Conservation (phyloP, 495 filamentous ascomycete genomes). For the Rostrohypoxylon terebratum region DNA sequence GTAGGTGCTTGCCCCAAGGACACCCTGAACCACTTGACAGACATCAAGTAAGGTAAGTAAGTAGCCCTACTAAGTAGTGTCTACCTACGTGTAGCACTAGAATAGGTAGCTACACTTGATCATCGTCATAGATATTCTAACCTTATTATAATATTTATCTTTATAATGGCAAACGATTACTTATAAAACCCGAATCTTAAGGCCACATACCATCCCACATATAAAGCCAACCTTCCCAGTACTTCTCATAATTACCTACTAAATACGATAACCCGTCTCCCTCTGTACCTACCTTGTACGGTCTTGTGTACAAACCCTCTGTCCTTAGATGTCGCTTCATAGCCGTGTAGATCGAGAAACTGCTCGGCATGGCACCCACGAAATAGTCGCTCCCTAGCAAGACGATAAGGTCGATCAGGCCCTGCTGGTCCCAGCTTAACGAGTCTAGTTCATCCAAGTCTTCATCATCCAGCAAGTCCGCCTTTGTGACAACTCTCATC, state of each 20-base stretch:
- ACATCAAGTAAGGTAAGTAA: too few relatives aligned
- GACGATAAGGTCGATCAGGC: slow-evolving; percentile 56
- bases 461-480: slow-evolving; percentile 48
- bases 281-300: slow-evolving; percentile 58
- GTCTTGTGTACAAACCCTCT: slow-evolving; percentile 56
- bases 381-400: slow-evolving; percentile 57
- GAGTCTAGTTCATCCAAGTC: slow-evolving; percentile 52
- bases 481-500: slow-evolving; percentile 54
- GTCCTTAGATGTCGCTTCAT: slow-evolving; percentile 57
- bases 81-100: not conserved
- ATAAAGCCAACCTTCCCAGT: slow-evolving; percentile 61
- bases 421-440: slow-evolving; percentile 61
- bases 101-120: not conserved
- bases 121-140: not conserved
- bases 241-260: slow-evolving; percentile 56
- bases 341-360: slow-evolving; percentile 61
- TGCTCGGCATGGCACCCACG: slow-evolving; percentile 58
- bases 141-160: slow-evolving; percentile 7
- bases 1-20: too few relatives aligned
- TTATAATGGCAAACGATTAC: not conserved
- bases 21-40: too few relatives aligned
- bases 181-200: slow-evolving; percentile 28
- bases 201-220: slow-evolving; percentile 63
- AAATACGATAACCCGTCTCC: slow-evolving; percentile 59
- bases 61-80: too few relatives aligned